Evolutionary conservation across 2,329 filamentous ascomycete genomes (phyloP), one percentile per base, ranked within the genome.

Genomic region (Calonectria multiphialidica): DNA sequence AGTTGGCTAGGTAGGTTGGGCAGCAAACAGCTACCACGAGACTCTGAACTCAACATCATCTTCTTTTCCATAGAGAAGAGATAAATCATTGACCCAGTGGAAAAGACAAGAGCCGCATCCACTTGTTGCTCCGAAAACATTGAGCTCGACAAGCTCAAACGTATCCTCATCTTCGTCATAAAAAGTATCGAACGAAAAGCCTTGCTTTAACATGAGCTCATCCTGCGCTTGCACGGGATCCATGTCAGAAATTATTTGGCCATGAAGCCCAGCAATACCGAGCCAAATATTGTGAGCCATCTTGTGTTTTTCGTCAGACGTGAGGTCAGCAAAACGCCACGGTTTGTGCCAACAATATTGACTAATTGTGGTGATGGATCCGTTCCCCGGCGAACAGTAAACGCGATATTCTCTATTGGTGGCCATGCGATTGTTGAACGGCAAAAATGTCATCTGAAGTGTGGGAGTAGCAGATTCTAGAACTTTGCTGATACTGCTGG

Each of bases 21-120:
- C n/a, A n/a, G n/a, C n/a, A n/a, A n/a, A n/a, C n/a, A n/a, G n/a
- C n/a, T n/a, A n/a, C n/a, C 33, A 57, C 13, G 53, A 57, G 30
- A 70, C 61, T 12, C 67, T 42, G 13, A 70, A 65, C 33, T 70
- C 59, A 21, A n/a, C 35, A 25, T 47, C 62, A 16, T 16, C 28
- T 3, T 47, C 28, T 21, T 53, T 66, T 2, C 84, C 83, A 72
- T 87, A 86, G 45, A 87, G 70, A 7, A 81, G 62, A 5, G 77
- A 75, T 4, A 78, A 77, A 75, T 88, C 84, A 10, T 74, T 78
- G 0, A 70, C 35, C 68, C 62, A 70, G 2, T 70, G 62, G 16
- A 70, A 66, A 1, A 70, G 18, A 59, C 62, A 61, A 9, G 62
- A 66, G 13, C 62, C 68, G 33, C 68, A 70, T 25, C 61, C 68